Base-by-base conservation (phyloP, 1,139 yeast species). In the Hyphopichia pseudoburtonii region DNA sequence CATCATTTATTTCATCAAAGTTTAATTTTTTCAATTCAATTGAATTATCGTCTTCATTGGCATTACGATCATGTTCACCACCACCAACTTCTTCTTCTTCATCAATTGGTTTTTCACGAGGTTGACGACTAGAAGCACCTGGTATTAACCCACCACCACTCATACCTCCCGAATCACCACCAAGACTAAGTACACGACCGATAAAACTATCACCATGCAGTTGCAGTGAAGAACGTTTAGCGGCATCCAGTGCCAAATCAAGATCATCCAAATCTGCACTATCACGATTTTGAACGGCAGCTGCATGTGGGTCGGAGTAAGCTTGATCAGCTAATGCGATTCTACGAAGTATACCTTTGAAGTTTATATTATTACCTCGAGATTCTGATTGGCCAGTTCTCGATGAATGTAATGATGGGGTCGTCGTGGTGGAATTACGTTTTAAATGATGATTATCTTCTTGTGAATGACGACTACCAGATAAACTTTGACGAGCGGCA, bases 91-190 rank as follows among this genome's bases (percentile, higher is more conserved):
- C 46, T 30, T 50, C 49, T 32, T 60, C 64, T 35, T 56, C 63
- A 30, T 59, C 64, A 4, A 52, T 43, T 0, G 44, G 41, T 14
- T 44, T 47, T 17, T 56, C 66, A 16, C 52, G 39, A 4, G 56
- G 46, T 1, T 64, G 10, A 41, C 2, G 71, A 16, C 48, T 47
- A 1, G 64, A 41, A 2, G 72, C 76, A 1, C 76, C 76, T 0
- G 76, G 76, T 0, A 57, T 62, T 43, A 70, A 46, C 0, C 76
- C 77, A 10, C 76, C 76, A 3, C 73, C 73, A 32, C 70, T 50
- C 21, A 66, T 39, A 1, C 68, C 60, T 3, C 54, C 53, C 11
- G 47, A 46, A 16, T 54, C 55, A 25, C 51, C 54, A 8, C 57
- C 52, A 36, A 58, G 48, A 24, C 48, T 50, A 33, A 69, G 47